Base-by-base conservation (phyloP, 805 yeast genomes). In the Candida boleticola region DNA sequence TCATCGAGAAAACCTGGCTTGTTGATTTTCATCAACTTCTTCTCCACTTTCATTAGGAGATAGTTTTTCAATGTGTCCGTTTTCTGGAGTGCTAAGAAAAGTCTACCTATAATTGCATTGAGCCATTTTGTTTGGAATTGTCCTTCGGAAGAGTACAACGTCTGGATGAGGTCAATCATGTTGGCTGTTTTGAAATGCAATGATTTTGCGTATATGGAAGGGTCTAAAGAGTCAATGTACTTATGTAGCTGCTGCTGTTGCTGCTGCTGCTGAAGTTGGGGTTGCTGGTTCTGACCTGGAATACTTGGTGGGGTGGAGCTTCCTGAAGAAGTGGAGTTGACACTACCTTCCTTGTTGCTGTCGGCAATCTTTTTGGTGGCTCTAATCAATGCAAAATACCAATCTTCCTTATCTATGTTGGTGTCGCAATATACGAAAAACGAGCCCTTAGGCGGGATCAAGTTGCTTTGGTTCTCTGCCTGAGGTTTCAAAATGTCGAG, bases 1-100 rank as follows among this genome's bases (percentile, higher is more conserved):
- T 87, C 92, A 52, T 89, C 95, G 35, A 93, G 63, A 53, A 89
- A 90, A 0, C 89, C 93, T 1, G 98, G 97, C 31, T 80, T 82
- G 54, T 88, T 85, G 41, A 89, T 82, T 54, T 89, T 83, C 35
- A 82, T 77, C 34, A 93, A 66, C 61, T 89, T 89, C 51, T 80
- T 80, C 46, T 80, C 77, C 20, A 93, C 73, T 55, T 77, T 83
- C 2, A 67, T 63, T 38, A 76, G 72, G 34, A 90, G 68, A 38
- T 71, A 74, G 37, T 73, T 68, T 39, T 82, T 82, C 52, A 89
- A 73, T 11, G 72, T 68, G 10, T 79, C 80, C 0, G 98, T 89
- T 37, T 80, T 74, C 52, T 89, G 89, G 4, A 87, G 63, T 0
- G 89, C 77, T 30, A 93, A 65, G 54, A 90, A 93, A 10, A 92